Percentiles rank a stretch among this genome's conserved stretches.
Evolutionary conservation across 202 grass and related monocot species (phyloP).

Genomic region (Eragrostis tef): DNA sequence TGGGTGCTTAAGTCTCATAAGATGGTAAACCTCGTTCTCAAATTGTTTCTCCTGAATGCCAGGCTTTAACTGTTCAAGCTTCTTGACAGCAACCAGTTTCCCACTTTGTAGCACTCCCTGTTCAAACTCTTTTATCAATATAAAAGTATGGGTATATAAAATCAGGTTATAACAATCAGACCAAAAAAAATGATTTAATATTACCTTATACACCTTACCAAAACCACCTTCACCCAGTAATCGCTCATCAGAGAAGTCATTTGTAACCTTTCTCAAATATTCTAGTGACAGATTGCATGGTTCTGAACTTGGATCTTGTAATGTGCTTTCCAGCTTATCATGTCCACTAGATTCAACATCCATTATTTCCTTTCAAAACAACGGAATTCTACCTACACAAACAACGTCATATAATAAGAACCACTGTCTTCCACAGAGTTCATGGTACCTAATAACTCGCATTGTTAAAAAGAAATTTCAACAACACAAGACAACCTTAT

Average conservation of each 20-base stretch:
- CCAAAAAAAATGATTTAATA: neutral
- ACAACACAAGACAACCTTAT: no score
- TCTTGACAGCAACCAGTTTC: no score
- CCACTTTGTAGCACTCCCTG: no score
- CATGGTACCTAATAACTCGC: no score
- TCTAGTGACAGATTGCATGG: neutral
- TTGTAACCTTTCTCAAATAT: neutral
- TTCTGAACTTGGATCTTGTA: neutral
- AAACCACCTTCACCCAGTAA: neutral
- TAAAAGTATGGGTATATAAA: no score
- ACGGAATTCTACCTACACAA: no score
- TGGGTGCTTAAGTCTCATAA: neutral
- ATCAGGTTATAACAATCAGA: no score
- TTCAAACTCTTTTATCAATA: neutral
- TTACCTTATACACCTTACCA: conserved; percentile 22
- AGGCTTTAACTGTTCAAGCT: neutral
- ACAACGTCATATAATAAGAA: no score
- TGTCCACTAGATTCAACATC: no score
- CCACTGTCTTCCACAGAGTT: no score
- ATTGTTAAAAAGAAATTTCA: no score
- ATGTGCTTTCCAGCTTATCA: neutral
- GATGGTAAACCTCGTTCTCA: conserved; percentile 32
- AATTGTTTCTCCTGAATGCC: neutral
- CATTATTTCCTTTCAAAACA: no score
- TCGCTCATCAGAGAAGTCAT: neutral